Percentiles rank a stretch among this genome's conserved stretches.
Conservation (phyloP, 1,284 basidiomycete species). For the Marasmius fiardii region DNA sequence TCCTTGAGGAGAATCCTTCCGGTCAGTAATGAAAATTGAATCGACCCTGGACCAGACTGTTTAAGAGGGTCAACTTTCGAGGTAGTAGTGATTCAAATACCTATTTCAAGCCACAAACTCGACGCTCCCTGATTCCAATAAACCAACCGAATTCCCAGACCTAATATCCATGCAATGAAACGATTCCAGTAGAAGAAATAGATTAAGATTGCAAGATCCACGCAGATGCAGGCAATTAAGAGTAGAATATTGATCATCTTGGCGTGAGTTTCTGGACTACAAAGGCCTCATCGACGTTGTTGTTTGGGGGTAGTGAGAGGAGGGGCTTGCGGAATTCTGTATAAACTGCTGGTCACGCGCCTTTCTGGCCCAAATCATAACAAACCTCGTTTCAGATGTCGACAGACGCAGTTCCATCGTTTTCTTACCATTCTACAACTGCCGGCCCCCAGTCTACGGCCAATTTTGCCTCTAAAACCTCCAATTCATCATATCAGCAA, state of each 20-base stretch:
- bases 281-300: neutral
- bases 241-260: constrained; percentile 58
- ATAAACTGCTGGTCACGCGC: too few relatives aligned
- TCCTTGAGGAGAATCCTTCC: constrained; percentile 87
- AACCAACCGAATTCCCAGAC: constrained; percentile 54
- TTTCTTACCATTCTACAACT: constrained; percentile 19
- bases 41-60: constrained; percentile 53
- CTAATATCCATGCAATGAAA: constrained; percentile 66
- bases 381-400: constrained; percentile 54
- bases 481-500: constrained; percentile 11
- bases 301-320: neutral
- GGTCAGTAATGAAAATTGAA: constrained; percentile 86
- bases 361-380: constrained; percentile 38
- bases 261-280: neutral
- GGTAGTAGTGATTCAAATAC: constrained; percentile 34
- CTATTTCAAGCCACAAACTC: constrained; percentile 77
- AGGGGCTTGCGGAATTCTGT: too few relatives aligned
- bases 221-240: constrained; percentile 68
- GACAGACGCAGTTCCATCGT: constrained; percentile 39
- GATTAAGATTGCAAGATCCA: constrained; percentile 66
- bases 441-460: constrained; percentile 5
- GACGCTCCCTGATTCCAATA: constrained; percentile 71
- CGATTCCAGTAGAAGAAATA: constrained; percentile 93
- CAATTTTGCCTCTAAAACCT: constrained; percentile 16
- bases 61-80: neutral